Base-by-base conservation (phyloP, 306 rosid species). In the Mimosa pudica region DNA sequence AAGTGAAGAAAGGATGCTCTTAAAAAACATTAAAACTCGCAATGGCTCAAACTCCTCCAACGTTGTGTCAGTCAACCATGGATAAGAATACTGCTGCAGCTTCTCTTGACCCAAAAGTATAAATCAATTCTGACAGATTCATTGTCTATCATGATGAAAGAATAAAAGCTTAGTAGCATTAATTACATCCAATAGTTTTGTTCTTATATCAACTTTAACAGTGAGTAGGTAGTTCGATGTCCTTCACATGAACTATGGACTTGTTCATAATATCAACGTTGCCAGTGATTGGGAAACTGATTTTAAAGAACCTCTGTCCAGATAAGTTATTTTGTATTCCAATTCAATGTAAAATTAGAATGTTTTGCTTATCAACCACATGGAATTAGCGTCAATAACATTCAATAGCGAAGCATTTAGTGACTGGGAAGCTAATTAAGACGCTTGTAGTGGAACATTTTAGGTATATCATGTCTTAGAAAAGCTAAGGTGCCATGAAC, bases 381-480 rank as follows among this genome's bases (percentile, higher is more conserved):
- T 76, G 66, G 47, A 49, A 32, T 47, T 14, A 44, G 55, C 67
- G 14, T 38, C 6, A 17, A 36, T 35, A 32, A 18, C 32, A 10
- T 2, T 17, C 3, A 7, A 36, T 14, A 65, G 17, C 24, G 47
- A 65, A 16, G 47, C 52, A n/a, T n/a, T 20, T 20, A n/a, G 47
- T 49, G 12, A 82, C 80, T 80, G 45, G 70, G 57, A 69, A 42
- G 78, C 38, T 70, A 60, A 74, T 60, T 44, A 73, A 46, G 48
- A 24, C 76, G 48, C 79, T 48, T 64, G 49, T 73, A 20, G 51
- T 9, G 38, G 58, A 52, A 47, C 52, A 64, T 64, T 41, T 74
- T 49, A 51, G 20, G 46, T 16, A 42, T 41, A 33, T 16, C 52
- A 32, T 79, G 73, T 51, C 70, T 79, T 52, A 11, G 44, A 54